These are phyloP conservation scores for Penicillium riverlandense DNA, from an alignment of 495 filamentous ascomycete genomes.

Conservation along the genomic window DNA sequence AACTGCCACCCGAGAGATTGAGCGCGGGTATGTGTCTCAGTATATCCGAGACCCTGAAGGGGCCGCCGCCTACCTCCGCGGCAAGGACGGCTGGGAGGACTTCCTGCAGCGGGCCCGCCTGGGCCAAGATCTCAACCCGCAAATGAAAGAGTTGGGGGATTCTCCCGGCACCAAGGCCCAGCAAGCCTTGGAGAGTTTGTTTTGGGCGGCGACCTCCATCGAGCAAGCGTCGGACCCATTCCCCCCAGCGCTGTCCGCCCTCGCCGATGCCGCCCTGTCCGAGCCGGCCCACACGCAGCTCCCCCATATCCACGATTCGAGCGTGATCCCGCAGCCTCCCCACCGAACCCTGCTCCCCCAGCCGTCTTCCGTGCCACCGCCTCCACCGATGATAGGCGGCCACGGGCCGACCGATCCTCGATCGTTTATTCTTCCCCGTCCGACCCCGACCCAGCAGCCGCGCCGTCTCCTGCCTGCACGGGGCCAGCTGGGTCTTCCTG, in stretches of 20 bases:
- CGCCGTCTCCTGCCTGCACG: conserved; percentile 33
- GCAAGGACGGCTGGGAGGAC: conserved; percentile 32
- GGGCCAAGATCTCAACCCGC: conserved; percentile 30
- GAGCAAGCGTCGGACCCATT: conserved; percentile 2
- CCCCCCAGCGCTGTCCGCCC: conserved; percentile 19
- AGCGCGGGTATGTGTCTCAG: conserved; percentile 32
- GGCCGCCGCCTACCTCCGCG: conserved; percentile 26
- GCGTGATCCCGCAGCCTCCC: conserved; percentile 10
- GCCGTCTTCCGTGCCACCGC: conserved; percentile 7
- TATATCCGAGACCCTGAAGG: conserved; percentile 27
- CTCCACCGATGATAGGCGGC: conserved; percentile 8
- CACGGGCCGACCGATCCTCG: conserved; percentile 33
- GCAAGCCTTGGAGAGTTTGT: conserved; percentile 4
- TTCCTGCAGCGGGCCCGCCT: conserved; percentile 34
- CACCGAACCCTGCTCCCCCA: conserved; percentile 26
- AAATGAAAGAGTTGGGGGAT: conserved; percentile 31
- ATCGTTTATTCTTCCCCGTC: conserved; percentile 32
- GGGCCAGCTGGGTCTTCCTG: conserved; percentile 26
- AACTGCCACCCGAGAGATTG: conserved; percentile 17
- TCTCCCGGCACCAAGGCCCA: conserved; percentile 6
- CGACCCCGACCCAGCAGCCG: conserved; percentile 29
- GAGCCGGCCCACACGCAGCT: conserved; percentile 16
- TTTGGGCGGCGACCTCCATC: conserved; percentile 6
- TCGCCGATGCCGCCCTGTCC: conserved; percentile 29
- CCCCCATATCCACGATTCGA: conserved; percentile 17